Base-by-base conservation (phyloP, 805 yeast genomes). In the Cephaloascus fragrans region DNA sequence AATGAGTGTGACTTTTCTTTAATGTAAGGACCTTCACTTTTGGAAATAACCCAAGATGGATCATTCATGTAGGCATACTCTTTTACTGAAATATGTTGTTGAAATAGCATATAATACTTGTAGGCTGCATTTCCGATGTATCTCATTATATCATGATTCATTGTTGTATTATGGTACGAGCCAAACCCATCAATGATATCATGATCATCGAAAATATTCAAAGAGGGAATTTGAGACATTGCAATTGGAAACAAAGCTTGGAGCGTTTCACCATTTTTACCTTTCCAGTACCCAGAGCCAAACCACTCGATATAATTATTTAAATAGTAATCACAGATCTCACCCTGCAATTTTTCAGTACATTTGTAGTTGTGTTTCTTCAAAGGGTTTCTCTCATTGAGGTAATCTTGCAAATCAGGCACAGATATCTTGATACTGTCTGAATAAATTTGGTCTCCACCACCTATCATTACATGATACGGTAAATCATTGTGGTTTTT, bases 161-260 rank as follows among this genome's bases (percentile, higher is more conserved):
- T 88, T 26, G 95, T 85, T 1, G 58, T 41, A 47, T 87, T 83
- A 37, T 70, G 67, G 57, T 90, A 90, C 0, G 96, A 84, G 2
- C 97, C 98, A 61, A 77, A 90, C 2, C 97, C 98, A 55, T 90
- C 98, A 47, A 93, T 89, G 38, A 90, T 85, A 57, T 93, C 97
- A 60, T 90, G 98, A 57, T 90, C 98, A 57, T 90, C 98, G 61
- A 66, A 89, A 26, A 90, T 75, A 57, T 89, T 90, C 39, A 90
- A 69, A 28, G 82, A 73, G 4, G 98, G 97, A 45, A 90, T 89
- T 36, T 77, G 76, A 0, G 94, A 79, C 66, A 83, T 61, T 3
- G 97, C 85, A 29, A 74, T 53, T 1, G 96, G 93, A 49, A 77
- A 80, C 38, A 78, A 63, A 1, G 70, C 44, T 56, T 88, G 95